phyloP scores from a whole-genome alignment of 345 rosid genomes.

The Mangifera indica region DNA sequence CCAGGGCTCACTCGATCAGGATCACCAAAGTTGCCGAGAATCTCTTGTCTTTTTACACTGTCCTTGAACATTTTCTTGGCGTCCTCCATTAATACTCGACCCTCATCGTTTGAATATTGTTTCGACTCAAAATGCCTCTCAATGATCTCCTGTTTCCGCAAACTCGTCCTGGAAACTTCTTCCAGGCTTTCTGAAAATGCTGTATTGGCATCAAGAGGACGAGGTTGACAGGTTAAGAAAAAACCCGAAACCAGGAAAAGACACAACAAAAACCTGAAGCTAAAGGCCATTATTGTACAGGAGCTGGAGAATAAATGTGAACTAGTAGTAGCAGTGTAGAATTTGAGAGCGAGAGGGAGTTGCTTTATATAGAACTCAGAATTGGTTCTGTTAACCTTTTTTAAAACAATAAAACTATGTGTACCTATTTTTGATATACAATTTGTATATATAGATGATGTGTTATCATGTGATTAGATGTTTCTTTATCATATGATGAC shows the following conservation, averaged over 20 bases:
- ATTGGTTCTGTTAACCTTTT: too few relatives aligned
- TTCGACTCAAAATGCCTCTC: conserved; percentile 19
- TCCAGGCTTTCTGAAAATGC: background rate
- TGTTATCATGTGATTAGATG: too few relatives aligned
- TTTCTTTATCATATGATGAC: too few relatives aligned
- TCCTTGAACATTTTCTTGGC: conserved; percentile 43
- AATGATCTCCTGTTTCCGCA: conserved; percentile 14
- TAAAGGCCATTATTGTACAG: background rate
- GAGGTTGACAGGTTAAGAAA: background rate
- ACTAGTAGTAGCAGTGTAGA: too few relatives aligned
- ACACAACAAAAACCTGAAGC: conserved; percentile 8
- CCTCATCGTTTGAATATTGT: background rate
- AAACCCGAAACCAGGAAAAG: background rate
- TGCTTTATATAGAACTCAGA: too few relatives aligned
- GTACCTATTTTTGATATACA: too few relatives aligned
- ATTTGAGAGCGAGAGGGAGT: too few relatives aligned
- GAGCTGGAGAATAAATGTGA: background rate
- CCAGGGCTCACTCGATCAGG: conserved; percentile 60
- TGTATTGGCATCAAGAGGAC: background rate
- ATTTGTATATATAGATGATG: too few relatives aligned
- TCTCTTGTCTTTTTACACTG: conserved; percentile 37
- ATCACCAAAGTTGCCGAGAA: conserved; percentile 31
- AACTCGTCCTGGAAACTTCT: conserved; percentile 10
- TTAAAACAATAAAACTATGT: too few relatives aligned
- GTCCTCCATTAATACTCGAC: conserved; percentile 38